Evolutionary conservation across 169 alveolate genomes (phyloP), one percentile per base, ranked within the genome.

Genomic region (Plasmodium vivax): DNA sequence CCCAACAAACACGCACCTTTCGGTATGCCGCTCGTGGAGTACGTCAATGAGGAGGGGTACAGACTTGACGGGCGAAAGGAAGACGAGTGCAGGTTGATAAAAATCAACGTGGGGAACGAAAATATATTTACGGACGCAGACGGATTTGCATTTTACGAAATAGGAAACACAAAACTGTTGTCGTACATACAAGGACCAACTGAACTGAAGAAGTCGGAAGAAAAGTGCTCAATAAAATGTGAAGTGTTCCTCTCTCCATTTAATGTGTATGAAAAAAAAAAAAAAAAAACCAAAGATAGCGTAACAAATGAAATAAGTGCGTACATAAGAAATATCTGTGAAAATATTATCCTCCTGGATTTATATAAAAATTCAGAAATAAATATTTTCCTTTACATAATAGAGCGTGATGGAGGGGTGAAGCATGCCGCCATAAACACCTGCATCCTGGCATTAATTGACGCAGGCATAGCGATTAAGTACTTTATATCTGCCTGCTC

Each of bases 381-480:
- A 58, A 84, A 82, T 58, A 82, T 84, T 23, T 92, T 84, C 83
- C 72, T 45, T 36, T 84, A 45, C 47, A 91, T 91, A 14, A 72
- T 82, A 58, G 87, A 80, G 73, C 72, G 91, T 27, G 94, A 93
- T 93, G 93, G 90, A 75, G 96, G 97, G 73, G 92, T 96, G 41
- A 95, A 95, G 58, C 93, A 96, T 30, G 96, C 98, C 32, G 97
- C 96, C 38, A 79, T 96, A 34, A 96, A 96, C 71, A 94, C 97
- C 23, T 96, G 95, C 47, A 84, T 94, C 47, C 58, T 96, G 41
- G 98, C 98, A 62, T 96, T 96, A 73, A 91, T 96, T 12, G 97
- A 96, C 85, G 98, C 98, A 41, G 98, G 98, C 32, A 95, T 96
- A 23, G 96, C 98, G 4, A 85, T 96, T 88, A 96, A 82, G 92